Evolutionary conservation across 1,284 basidiomycete species (phyloP).

Genomic region (Cerrena zonata): DNA sequence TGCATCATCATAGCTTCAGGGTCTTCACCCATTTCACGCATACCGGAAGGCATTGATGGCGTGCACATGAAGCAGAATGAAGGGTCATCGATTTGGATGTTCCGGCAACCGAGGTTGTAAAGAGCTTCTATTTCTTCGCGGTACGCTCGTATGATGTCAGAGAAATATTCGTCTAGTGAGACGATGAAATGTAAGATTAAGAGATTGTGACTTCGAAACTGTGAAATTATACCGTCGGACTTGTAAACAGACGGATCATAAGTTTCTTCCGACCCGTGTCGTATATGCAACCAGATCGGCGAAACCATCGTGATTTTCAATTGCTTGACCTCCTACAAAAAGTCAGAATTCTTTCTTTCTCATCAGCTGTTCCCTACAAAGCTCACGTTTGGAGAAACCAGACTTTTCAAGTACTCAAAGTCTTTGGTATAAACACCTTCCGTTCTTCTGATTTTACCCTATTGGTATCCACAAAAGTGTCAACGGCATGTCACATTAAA

Average conservation of each 20-base stretch:
- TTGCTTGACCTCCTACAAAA: conserved; percentile 47
- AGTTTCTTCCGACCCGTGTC: conserved; percentile 53
- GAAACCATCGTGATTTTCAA: conserved; percentile 73
- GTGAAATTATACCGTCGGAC: conserved; percentile 46
- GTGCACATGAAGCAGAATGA: conserved; percentile 63
- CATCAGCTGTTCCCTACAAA: conserved; percentile 18
- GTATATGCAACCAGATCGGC: conserved; percentile 71
- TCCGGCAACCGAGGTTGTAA: conserved; percentile 67
- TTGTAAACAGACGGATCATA: conserved; percentile 57
- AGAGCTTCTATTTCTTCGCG: conserved; percentile 66
- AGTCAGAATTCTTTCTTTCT: too few species aligned
- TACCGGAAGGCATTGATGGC: conserved; percentile 50
- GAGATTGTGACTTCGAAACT: conserved; percentile 2
- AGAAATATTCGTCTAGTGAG: conserved; percentile 64
- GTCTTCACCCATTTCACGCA: conserved; percentile 54
- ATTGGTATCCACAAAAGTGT: not conserved
- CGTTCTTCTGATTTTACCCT: conserved; percentile 60
- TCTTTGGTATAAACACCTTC: conserved; percentile 57
- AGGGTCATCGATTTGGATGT: conserved; percentile 72
- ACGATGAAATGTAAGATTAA: too few species aligned
- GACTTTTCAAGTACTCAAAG: conserved; percentile 51
- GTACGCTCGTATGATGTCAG: conserved; percentile 65
- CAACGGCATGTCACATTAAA: conserved; percentile 1
- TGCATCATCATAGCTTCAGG: conserved; percentile 56
- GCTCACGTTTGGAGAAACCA: conserved; percentile 52